Evolutionary conservation across 768 basidiomycete genomes (phyloP), one percentile per base, ranked within the genome.

Genomic region (Lepiota venenata): DNA sequence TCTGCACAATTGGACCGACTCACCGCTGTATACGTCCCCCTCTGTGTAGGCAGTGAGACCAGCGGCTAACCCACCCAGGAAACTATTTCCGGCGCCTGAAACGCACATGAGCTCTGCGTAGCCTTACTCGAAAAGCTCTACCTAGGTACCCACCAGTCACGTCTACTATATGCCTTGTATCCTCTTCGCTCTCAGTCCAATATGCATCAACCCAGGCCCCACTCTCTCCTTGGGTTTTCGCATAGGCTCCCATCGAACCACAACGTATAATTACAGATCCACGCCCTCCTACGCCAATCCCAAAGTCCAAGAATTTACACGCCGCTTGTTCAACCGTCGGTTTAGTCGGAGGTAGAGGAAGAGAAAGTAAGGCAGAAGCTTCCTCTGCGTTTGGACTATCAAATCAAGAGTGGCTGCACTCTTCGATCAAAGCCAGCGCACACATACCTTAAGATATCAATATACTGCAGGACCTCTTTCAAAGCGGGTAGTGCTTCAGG

Each of bases 81-180:
- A 96, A 56, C 83, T 79, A 66, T 96, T 96, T 14, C 93, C 93
- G n/a, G 91, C 93, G 41, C 93, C 91, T 91, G 58, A 20, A 54
- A n/a, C 16, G 44, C 54, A 32, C 25, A 58, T 57, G 49, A 27
- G 38, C 45, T 41, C 50, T 60, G 52, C 51, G 55, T 40, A 50
- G n/a, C 12, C 29, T 36, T 15, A 44, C 18, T 37, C 50, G 52
- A 38, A 20, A 38, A 3, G 40, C 10, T 32, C 10, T 32, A 47
- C 32, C 25, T 47, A 22, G 40, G 56, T 50, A 63, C 66, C 60
- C 57, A 84, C 89, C 93, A 58, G 92, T 95, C 21, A 93, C 91
- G 67, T 95, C 92, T 2, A 87, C 79, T 14, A 95, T 74, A 52
- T 76, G 81, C 18, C 69, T 68, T 22, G 62, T 58, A 56, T 78